Base-by-base conservation (phyloP, 306 rosid species). In the Vigna nakashimae region DNA sequence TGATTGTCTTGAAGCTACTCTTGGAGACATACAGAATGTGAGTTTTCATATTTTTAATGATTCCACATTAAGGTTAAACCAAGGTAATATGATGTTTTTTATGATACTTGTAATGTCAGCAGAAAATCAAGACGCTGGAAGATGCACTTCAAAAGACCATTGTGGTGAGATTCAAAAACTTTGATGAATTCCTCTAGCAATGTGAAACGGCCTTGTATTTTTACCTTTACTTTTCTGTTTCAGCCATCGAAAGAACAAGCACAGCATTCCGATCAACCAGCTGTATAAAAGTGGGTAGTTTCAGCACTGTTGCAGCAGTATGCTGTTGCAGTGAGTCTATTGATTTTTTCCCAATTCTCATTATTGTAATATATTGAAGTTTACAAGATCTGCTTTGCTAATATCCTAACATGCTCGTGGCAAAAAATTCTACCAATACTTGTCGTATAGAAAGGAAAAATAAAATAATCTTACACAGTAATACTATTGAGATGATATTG, bases 51-150 rank as follows among this genome's bases (percentile, higher is more conserved):
- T 24, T 14, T 7, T 68, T 15, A 30, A 30, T 62, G 36, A 62
- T 40, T 45, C 34, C 32, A 9, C 42, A 5, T 62, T 17, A 45
- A 24, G 59, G 18, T 77, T n/a, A 46, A 72, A 56, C 69, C 38
- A 20, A 75, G 4, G 18, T 42, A 18, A 55, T 22, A 26, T 28
- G 12, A 7, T 24, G 45, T 9, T 53, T 46, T 53, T 78, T n/a
- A 55, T 69, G 51, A 81, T 49, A 40, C 49, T 48, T 69, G 5
- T 59, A 50, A 65, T 60, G 16, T 75, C 53, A 0, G 70, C 92
- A 92, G 98, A 92, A 89, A 89, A 89, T 94, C 46, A 85, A 89
- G 88, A 82, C 82, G 48, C 63, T 94, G 75, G 98, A 94, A 85
- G 89, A 70, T 51, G 84, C 88, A 62, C 86, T 92, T 69, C 88